Percentiles rank a stretch among this genome's conserved stretches.
These are phyloP conservation scores for Taphrina deformans DNA, from an alignment of 1,139 yeast genomes.

Conservation along the genomic window DNA sequence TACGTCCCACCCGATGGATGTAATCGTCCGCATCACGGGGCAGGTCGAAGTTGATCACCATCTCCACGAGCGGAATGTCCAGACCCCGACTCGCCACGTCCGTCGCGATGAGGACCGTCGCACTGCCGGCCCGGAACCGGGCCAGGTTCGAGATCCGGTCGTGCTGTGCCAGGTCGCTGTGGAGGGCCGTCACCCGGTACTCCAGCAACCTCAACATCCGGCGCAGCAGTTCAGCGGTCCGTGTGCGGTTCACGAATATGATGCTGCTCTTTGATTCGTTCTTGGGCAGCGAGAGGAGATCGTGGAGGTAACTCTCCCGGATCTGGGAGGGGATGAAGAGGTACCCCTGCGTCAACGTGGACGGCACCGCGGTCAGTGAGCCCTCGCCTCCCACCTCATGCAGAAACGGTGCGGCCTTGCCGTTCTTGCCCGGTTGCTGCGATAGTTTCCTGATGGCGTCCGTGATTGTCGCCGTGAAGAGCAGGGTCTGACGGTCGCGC, in stretches of 20 bases:
- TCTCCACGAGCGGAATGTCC: slow-evolving; percentile 87
- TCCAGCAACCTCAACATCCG: slow-evolving; percentile 73
- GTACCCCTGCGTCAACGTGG: slow-evolving; percentile 61
- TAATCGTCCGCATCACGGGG: slow-evolving; percentile 97
- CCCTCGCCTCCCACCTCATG: slow-evolving; percentile 58
- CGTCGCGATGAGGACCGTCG: slow-evolving; percentile 86
- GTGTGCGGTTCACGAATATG: slow-evolving; percentile 86
- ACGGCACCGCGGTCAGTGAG: slow-evolving; percentile 68
- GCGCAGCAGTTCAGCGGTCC: slow-evolving; percentile 81
- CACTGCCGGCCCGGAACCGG: slow-evolving; percentile 91
- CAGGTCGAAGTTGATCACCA: slow-evolving; percentile 86
- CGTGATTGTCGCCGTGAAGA: slow-evolving; percentile 95
- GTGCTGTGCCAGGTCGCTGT: slow-evolving; percentile 90
- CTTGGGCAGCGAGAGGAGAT: slow-evolving; percentile 61
- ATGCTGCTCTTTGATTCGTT: slow-evolving; percentile 70
- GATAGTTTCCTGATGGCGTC: slow-evolving; percentile 83
- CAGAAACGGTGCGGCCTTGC: slow-evolving; percentile 66
- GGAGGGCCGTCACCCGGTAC: slow-evolving; percentile 81
- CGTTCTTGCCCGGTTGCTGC: slow-evolving; percentile 62
- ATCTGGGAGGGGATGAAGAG: slow-evolving; percentile 73
- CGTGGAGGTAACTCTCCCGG: slow-evolving; percentile 81
- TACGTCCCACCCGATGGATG: slow-evolving; percentile 98
- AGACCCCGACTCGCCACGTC: slow-evolving; percentile 97
- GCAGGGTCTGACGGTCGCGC: slow-evolving; percentile 72
- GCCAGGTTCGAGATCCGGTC: slow-evolving; percentile 90